These are phyloP conservation scores for Cordyceps cateniannulata DNA, from an alignment of 2,329 filamentous ascomycete species.

Conservation along the genomic window DNA sequence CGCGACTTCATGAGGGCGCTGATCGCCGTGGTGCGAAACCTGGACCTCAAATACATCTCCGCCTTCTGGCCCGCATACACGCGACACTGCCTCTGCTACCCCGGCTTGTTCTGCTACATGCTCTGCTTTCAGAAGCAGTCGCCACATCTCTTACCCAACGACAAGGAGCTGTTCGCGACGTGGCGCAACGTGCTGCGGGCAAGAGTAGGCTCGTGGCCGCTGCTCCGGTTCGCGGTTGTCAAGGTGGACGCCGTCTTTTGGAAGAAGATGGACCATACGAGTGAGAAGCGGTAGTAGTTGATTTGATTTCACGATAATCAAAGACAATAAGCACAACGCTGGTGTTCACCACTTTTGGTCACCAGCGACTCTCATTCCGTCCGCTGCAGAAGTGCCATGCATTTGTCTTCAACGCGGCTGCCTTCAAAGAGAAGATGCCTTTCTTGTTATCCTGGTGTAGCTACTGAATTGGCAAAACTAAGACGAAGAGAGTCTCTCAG, in stretches of 20 bases:
- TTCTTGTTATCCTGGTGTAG: too few species aligned
- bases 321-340: too few species aligned
- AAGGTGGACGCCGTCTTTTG: slow-evolving; percentile 20
- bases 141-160: slow-evolving; percentile 6
- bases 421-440: too few species aligned
- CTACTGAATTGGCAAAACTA: too few species aligned
- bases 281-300: not conserved
- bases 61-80: slow-evolving; percentile 19
- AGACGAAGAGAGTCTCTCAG: too few species aligned
- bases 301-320: too few species aligned
- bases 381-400: too few species aligned
- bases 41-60: slow-evolving; percentile 15
- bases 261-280: slow-evolving; percentile 14
- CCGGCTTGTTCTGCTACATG: slow-evolving; percentile 18
- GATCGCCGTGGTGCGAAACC: slow-evolving; percentile 15
- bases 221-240: slow-evolving; percentile 18
- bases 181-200: slow-evolving; percentile 17
- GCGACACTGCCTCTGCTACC: slow-evolving; percentile 17
- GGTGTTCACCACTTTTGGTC: too few species aligned
- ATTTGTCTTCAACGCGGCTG: too few species aligned
- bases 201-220: slow-evolving; percentile 17
- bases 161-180: slow-evolving; percentile 14
- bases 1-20: slow-evolving; percentile 15
- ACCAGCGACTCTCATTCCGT: too few species aligned
- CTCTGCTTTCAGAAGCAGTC: slow-evolving; percentile 14